Evolutionary conservation across 2,329 filamentous ascomycete species (phyloP).

Genomic region (Lomentospora prolificans): DNA sequence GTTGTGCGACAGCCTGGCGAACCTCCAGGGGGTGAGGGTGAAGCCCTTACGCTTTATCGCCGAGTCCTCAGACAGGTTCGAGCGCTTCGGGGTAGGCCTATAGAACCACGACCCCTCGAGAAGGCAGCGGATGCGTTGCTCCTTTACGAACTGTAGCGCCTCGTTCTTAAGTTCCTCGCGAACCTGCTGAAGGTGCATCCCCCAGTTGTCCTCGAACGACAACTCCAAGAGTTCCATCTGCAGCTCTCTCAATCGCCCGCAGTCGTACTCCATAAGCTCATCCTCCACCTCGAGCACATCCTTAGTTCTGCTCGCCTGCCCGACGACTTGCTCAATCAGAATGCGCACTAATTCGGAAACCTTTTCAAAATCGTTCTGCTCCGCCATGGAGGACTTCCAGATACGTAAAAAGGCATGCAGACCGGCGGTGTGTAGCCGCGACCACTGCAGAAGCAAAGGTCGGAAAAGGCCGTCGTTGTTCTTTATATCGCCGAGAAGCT

Average conservation of each 20-base stretch:
- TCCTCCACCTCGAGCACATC: slow-evolving; percentile 84
- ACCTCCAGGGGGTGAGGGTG: slow-evolving; percentile 60
- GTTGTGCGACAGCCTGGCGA: slow-evolving; percentile 82
- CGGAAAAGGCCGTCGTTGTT: slow-evolving; percentile 81
- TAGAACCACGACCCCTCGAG: slow-evolving; percentile 84
- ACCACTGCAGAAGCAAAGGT: slow-evolving; percentile 87
- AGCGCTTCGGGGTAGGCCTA: slow-evolving; percentile 32
- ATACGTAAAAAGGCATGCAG: slow-evolving; percentile 81
- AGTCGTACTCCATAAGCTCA: slow-evolving; percentile 76
- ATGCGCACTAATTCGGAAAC: slow-evolving; percentile 86
- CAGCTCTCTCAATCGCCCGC: slow-evolving; percentile 64
- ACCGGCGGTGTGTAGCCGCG: slow-evolving; percentile 73
- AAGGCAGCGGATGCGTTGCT: slow-evolving; percentile 85
- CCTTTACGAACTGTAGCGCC: slow-evolving; percentile 90
- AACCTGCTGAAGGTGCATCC: slow-evolving; percentile 79
- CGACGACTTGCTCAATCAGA: slow-evolving; percentile 79
- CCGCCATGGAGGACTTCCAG: slow-evolving; percentile 84
- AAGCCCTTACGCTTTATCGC: slow-evolving; percentile 27
- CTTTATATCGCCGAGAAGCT: slow-evolving; percentile 62
- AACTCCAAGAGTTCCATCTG: slow-evolving; percentile 91
- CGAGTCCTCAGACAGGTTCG: slow-evolving; percentile 18
- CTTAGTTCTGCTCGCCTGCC: slow-evolving; percentile 69
- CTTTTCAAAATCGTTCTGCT: slow-evolving; percentile 83
- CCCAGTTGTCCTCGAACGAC: slow-evolving; percentile 92
- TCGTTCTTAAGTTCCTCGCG: slow-evolving; percentile 85